Percentiles rank a stretch among this genome's conserved stretches.
Conservation (phyloP, 192 early-diverging fungal species). For the Rhizoclosmatium globosum region DNA sequence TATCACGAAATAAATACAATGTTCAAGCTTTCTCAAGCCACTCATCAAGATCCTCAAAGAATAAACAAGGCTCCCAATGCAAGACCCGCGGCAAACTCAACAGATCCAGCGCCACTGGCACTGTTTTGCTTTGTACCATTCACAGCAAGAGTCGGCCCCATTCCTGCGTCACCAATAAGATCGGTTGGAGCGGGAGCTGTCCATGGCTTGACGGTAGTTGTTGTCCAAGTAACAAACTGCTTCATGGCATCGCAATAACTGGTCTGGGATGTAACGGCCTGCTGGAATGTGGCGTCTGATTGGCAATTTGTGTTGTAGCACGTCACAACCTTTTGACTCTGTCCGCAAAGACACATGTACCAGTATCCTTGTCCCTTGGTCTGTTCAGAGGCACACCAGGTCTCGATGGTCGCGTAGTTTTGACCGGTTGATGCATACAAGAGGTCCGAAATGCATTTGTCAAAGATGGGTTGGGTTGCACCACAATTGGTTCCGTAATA, state of each 20-base stretch:
- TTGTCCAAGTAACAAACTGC: too few relatives aligned
- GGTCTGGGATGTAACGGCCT: neutral
- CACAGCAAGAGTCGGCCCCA: too few relatives aligned
- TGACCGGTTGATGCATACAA: neutral
- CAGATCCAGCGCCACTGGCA: too few relatives aligned
- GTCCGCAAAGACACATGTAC: neutral
- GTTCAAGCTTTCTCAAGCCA: too few relatives aligned
- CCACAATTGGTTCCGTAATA: neutral
- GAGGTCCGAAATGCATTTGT: neutral
- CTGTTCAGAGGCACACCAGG: neutral
- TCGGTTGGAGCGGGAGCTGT: too few relatives aligned
- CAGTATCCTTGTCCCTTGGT: neutral
- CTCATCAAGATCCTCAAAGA: too few relatives aligned
- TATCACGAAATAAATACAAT: too few relatives aligned
- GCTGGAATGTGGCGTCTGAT: neutral
- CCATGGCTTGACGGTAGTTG: too few relatives aligned
- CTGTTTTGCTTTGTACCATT: too few relatives aligned
- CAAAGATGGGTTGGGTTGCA: neutral
- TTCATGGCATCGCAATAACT: neutral
- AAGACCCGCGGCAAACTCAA: too few relatives aligned
- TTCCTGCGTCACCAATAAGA: too few relatives aligned
- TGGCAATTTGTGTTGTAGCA: neutral
- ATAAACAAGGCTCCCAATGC: too few relatives aligned
- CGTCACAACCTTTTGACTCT: neutral
- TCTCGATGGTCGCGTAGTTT: neutral